phyloP scores from a whole-genome alignment of 2,329 filamentous ascomycete species.

The Verticillium nonalfalfae region DNA sequence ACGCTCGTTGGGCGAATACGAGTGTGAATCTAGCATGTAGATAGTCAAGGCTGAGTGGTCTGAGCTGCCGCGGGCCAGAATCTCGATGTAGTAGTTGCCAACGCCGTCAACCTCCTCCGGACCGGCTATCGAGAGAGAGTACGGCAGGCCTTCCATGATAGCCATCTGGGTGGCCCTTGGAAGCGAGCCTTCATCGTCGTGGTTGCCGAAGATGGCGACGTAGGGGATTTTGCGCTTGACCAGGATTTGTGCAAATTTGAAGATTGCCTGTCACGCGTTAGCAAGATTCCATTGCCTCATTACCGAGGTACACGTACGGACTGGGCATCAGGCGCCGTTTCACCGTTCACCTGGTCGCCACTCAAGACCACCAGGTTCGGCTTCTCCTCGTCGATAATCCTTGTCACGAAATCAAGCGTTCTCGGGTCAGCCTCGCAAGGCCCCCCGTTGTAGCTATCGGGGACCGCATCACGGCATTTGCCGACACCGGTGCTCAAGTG shows the following conservation, averaged over 20 bases:
- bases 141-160: constrained; percentile 79
- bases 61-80: constrained; percentile 71
- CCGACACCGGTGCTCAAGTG: constrained; percentile 90
- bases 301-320: constrained; percentile 45
- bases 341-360: constrained; percentile 93
- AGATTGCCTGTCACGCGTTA: constrained; percentile 59
- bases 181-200: constrained; percentile 86
- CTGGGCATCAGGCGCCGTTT: constrained; percentile 84
- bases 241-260: constrained; percentile 83
- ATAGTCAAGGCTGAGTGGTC: constrained; percentile 87
- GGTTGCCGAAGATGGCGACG: constrained; percentile 92
- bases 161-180: constrained; percentile 75
- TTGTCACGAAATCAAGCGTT: constrained; percentile 82
- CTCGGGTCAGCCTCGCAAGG: constrained; percentile 87
- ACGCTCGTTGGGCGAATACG: constrained; percentile 83
- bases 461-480: constrained; percentile 78
- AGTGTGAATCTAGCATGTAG: constrained; percentile 92
- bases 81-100: constrained; percentile 91
- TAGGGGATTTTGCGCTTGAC: constrained; percentile 87
- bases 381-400: constrained; percentile 83
- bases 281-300: constrained; percentile 4
- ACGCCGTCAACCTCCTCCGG: constrained; percentile 81
- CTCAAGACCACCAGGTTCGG: constrained; percentile 88
- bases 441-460: constrained; percentile 62
- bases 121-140: constrained; percentile 79